Conservation (phyloP, 768 basidiomycete genomes). For the Baorangia bicolor region DNA sequence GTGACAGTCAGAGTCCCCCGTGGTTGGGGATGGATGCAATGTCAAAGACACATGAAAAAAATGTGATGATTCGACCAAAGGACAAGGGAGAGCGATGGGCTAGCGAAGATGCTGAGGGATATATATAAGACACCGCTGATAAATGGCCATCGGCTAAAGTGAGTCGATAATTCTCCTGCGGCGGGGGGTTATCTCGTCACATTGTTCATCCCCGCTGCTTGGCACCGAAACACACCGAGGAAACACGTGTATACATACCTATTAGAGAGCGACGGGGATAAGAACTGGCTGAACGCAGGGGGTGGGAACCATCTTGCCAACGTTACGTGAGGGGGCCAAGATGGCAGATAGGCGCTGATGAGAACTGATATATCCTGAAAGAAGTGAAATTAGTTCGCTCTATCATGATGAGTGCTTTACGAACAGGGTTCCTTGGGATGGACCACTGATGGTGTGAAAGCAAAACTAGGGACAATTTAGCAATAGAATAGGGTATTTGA, state of each 20-base stretch:
- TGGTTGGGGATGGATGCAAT: slow-evolving; percentile 9
- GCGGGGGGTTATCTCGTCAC: slow-evolving; percentile 11
- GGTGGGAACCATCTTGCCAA: slow-evolving; percentile 19
- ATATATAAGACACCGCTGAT: slow-evolving; percentile 20
- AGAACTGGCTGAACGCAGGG: neutral
- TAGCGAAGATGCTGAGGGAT: slow-evolving; percentile 7
- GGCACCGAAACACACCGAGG: slow-evolving; percentile 10
- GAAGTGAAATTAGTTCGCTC: neutral
- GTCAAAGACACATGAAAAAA: slow-evolving; percentile 16
- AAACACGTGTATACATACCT: slow-evolving; percentile 22
- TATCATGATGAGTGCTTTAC: neutral
- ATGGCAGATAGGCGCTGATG: slow-evolving; percentile 15
- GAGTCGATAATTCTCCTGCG: slow-evolving; percentile 9
- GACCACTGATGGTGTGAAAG: neutral
- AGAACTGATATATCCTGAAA: slow-evolving; percentile 7
- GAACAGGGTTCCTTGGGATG: neutral
- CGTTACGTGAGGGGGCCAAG: slow-evolving; percentile 20
- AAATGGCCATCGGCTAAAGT: slow-evolving; percentile 9
- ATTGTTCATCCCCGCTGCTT: slow-evolving; percentile 18
- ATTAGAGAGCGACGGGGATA: slow-evolving; percentile 12
- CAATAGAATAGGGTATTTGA: neutral
- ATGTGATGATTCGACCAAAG: neutral
- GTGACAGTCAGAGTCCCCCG: slow-evolving; percentile 5
- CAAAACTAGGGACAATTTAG: neutral
- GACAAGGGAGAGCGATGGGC: neutral